phyloP scores from a whole-genome alignment of 768 basidiomycete genomes.

The Exidia glandulosa region DNA sequence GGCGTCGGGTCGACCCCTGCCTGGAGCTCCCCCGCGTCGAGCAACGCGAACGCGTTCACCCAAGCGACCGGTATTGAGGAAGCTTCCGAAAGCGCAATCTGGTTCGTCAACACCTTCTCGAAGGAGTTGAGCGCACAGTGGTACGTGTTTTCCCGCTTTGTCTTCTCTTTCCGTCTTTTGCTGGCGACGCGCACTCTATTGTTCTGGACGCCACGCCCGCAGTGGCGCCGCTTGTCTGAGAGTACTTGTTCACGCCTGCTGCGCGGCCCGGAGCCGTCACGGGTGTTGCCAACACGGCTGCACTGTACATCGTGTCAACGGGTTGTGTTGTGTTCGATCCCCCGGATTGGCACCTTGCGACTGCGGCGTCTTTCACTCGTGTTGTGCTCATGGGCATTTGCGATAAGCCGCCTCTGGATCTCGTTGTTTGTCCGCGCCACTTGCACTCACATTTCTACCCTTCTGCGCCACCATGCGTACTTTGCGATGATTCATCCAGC shows the following conservation, averaged over 20 bases:
- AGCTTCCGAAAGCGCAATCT: neutral
- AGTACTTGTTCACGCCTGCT: no score
- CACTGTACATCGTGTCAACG: no score
- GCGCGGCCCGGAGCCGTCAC: no score
- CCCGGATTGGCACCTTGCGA: neutral
- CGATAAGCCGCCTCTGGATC: neutral
- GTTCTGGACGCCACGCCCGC: neutral
- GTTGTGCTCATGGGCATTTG: neutral
- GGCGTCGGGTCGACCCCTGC: neutral
- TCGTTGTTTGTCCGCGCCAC: no score
- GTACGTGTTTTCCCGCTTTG: neutral
- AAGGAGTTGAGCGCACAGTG: neutral
- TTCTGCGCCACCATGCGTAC: neutral
- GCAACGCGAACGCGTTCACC: neutral
- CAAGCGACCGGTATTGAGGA: neutral
- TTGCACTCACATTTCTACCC: neutral
- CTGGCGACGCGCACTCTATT: neutral
- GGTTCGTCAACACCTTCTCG: neutral
- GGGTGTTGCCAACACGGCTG: no score
- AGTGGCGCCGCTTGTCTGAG: no score
- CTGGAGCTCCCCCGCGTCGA: neutral
- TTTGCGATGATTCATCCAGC: no score
- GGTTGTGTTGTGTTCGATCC: no score
- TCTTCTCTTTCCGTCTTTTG: neutral
- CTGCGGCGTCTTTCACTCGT: neutral